A percentile compares a stretch with the other conserved stretches of the same genome.
These are phyloP conservation scores for bread wheat (Triticum aestivum) DNA, from an alignment of 176 grass and related monocot species.

Conservation along the genomic window IWGSC_CS_RefSeq_v2.1 NC_057799.1:156195724-156196223, in stretches of 20 bases:
- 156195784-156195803: constrained; percentile 6
- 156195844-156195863: too few relatives aligned
- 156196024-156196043: neutral
- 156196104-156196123: neutral
- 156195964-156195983: neutral
- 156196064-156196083: constrained; percentile 1
- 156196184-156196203: constrained; percentile 20
- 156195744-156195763: constrained; percentile 45
- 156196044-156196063: neutral
- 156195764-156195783: constrained; percentile 12
- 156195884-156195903: too few relatives aligned
- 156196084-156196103: neutral
- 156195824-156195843: neutral
- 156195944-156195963: constrained; percentile 15
- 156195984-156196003: neutral
- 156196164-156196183: neutral
- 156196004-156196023: neutral
- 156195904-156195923: neutral
- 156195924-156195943: neutral
- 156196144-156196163: neutral
- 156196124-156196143: neutral
- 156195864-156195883: too few relatives aligned
- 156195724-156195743: constrained; percentile 72
- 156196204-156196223: neutral
- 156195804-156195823: neutral